Evolutionary conservation across 768 basidiomycete species (phyloP), one percentile per base, ranked within the genome.

Genomic region (Boletus speciosus): DNA sequence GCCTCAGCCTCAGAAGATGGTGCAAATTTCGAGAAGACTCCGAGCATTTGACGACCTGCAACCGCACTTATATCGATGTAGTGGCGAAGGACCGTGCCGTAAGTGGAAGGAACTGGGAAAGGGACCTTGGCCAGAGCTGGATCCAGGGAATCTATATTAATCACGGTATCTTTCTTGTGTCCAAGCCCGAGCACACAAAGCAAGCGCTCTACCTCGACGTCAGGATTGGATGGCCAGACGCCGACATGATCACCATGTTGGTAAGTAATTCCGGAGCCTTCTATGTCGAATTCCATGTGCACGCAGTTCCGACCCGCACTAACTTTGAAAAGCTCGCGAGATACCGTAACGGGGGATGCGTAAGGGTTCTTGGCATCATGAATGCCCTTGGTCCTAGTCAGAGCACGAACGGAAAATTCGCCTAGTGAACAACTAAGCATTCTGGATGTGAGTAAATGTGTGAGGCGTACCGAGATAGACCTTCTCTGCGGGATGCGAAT

Each of bases 201-300:
- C 25, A 97, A 81, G 52, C 95, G 87, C 49, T 91, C 84, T 41
- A 98, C 94, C 65, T 98, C 95, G 43, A 86, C 69, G 57, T 97
- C 92, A 8, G 96, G 83, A 73, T 99, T 99, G 52, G 85, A 84
- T 12, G 97, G 96, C 96, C 96, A 99, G 49, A 99, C 82, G 55
- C 93, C 97, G 60, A 97, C 86, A 66, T 99, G 97, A 70, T 99
- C 97, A 50, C 97, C 97, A 55, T 98, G 94, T 70, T 98, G 96
- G 72, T 99, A 99, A n/a, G 88, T 92, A 65, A 98, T 91, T 37
- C 95, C 95, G 40, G 94, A 94, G 16, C 91, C 92, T 73, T 95
- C 92, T 31, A 90, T 93, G 73, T 85, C 85, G 64, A 99, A 86
- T 68, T 98, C 97, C 65, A 95, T 78, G 66, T 97, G 94, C 19